Evolutionary conservation across 805 yeast species (phyloP), one percentile per base, ranked within the genome.

Genomic region (Cephaloascus albidus): DNA sequence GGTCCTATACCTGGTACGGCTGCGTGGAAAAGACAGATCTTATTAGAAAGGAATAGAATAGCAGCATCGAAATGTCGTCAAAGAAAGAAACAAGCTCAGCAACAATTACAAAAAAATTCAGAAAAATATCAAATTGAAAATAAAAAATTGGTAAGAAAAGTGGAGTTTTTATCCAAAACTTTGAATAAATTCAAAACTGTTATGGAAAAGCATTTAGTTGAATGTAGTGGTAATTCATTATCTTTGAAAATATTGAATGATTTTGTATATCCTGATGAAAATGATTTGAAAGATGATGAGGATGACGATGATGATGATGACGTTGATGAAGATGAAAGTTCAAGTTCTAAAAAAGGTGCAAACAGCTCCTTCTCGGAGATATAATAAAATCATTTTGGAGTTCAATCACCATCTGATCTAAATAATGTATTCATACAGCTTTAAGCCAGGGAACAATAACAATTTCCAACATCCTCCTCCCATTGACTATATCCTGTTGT

Each of bases 1-100:
- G 77, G 77, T 4, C 76, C 80, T 1, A 67, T 74, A 18, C 83
- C 83, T 1, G 85, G 85, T 40, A 75, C 68, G 15, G 74, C 74
- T 41, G 85, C 61, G 58, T 85, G 65, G 95, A 85, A 60, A 74
- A 81, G 61, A 44, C 81, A 78, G 20, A 55, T 84, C 36, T 50
- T 78, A 16, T 55, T 78, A 40, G 84, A 78, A 49, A 57, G 85
- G 40, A 78, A 78, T 49, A 58, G 85, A 43, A 63, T 78, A n/a
- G 85, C 85, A 0, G 85, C 85, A 1, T 71, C 77, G 23, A 78
- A 77, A 50, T 78, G 85, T 58, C 66, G 85, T 46, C 82, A 78
- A 49, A 61, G 84, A 33, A 78, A 78, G 57, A 79, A 79, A 49
- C 74, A 78, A 39, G 79, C 85, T 1, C 90, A 82, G 49, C 67